Conservation (phyloP, 208 protist species). For the Naegleria lovaniensis region DNA sequence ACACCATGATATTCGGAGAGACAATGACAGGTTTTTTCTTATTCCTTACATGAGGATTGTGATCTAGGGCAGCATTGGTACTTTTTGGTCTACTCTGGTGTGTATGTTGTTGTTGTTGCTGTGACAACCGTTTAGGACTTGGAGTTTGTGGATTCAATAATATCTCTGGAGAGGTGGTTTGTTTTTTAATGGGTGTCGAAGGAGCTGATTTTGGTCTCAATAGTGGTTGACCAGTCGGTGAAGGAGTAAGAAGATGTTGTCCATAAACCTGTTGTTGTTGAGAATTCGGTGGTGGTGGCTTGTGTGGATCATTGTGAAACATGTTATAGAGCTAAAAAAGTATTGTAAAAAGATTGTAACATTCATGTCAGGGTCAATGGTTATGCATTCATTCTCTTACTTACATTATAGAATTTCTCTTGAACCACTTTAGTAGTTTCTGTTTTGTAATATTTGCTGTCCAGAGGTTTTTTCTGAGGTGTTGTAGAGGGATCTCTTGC, state of each 20-base stretch:
- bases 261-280: neutral
- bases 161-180: neutral
- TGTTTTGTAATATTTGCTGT: neutral
- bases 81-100: neutral
- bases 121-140: neutral
- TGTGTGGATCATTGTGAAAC: neutral
- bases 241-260: neutral
- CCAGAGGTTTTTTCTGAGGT: neutral
- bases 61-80: neutral
- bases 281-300: too few relatives aligned
- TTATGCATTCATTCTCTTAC: too few relatives aligned
- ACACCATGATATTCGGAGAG: too few relatives aligned
- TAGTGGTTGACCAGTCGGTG: neutral
- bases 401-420: neutral
- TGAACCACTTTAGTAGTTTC: neutral
- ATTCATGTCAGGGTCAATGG: too few relatives aligned
- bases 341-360: too few relatives aligned
- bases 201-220: slow-evolving; percentile 5
- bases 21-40: too few relatives aligned
- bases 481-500: neutral
- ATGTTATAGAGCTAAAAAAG: neutral
- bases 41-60: neutral
- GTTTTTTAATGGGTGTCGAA: neutral
- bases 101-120: too few relatives aligned
- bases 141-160: neutral